A percentile compares a stretch with the other conserved stretches of the same genome.
These are phyloP conservation scores for Salvia rosmarinus DNA, from an alignment of 257 asterid genomes.

Conservation along the genomic window DNA sequence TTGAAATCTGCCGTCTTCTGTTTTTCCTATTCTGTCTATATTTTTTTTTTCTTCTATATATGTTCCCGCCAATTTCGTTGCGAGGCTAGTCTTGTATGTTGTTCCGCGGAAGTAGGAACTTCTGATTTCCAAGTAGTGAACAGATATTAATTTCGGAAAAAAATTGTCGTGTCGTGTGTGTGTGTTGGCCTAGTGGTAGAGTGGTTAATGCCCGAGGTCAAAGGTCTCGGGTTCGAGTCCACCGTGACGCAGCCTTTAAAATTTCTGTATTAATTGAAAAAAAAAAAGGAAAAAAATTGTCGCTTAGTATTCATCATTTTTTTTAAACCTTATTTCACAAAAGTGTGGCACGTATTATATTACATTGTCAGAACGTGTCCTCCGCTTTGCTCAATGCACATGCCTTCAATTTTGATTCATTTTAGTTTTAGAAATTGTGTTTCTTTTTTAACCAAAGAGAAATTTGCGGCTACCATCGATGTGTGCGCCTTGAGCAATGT, in stretches of 20 bases:
- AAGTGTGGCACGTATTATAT: too few relatives aligned
- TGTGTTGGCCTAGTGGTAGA: too few relatives aligned
- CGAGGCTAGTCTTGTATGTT: slow-evolving; percentile 4
- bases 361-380: not conserved
- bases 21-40: not conserved
- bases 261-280: too few relatives aligned
- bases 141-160: not conserved
- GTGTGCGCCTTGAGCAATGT: not conserved
- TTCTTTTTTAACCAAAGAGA: not conserved
- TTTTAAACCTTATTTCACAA: not conserved
- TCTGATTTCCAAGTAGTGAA: slow-evolving; percentile 7
- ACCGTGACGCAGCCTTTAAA: too few relatives aligned
- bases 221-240: too few relatives aligned
- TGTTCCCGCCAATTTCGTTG: slow-evolving; percentile 43
- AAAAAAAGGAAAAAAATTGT: too few relatives aligned
- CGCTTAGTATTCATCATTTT: not conserved
- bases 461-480: not conserved
- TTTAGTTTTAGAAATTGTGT: not conserved
- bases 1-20: slow-evolving; percentile 52
- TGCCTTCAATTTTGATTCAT: not conserved
- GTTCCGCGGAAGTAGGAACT: slow-evolving; percentile 20
- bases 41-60: slow-evolving; percentile 9
- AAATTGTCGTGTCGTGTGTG: too few relatives aligned
- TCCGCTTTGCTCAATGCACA: not conserved
- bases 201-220: too few relatives aligned